Percentiles rank a stretch among this genome's conserved stretches.
phyloP scores from a whole-genome alignment of 2,329 filamentous ascomycete genomes.

The Xylariaceae sp. region DNA sequence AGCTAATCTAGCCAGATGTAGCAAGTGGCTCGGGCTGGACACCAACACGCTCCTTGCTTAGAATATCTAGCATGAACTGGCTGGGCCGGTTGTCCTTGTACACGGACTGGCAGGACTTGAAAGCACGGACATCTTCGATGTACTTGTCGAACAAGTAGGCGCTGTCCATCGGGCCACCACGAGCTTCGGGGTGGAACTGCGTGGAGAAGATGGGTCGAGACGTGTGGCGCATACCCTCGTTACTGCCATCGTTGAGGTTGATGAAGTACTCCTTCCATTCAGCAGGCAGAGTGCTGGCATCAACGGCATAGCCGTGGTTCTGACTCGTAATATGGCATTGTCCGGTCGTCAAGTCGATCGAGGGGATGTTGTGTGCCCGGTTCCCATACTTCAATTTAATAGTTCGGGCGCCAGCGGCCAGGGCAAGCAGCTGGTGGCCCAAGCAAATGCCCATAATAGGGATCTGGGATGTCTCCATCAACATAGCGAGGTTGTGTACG shows the following conservation, averaged over 20 bases:
- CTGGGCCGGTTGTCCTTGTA: slow-evolving; percentile 86
- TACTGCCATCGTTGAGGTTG: slow-evolving; percentile 96
- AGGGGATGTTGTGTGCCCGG: slow-evolving; percentile 97
- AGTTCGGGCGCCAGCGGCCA: slow-evolving; percentile 83
- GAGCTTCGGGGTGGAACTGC: slow-evolving; percentile 98
- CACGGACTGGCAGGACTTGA: slow-evolving; percentile 78
- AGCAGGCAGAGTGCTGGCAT: slow-evolving; percentile 72
- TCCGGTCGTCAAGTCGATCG: slow-evolving; percentile 88
- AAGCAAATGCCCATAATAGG: slow-evolving; percentile 98
- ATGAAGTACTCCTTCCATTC: slow-evolving; percentile 99
- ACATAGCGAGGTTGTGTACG: slow-evolving; percentile 83
- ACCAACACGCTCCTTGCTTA: slow-evolving; percentile 92
- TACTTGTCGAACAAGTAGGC: slow-evolving; percentile 97
- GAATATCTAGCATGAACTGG: slow-evolving; percentile 82
- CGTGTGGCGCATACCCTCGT: slow-evolving; percentile 95
- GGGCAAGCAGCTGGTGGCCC: slow-evolving; percentile 90
- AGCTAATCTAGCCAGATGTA: slow-evolving; percentile 38
- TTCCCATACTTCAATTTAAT: slow-evolving; percentile 99
- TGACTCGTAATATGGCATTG: slow-evolving; percentile 98
- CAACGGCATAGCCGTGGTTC: slow-evolving; percentile 97
- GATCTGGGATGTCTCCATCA: slow-evolving; percentile 88
- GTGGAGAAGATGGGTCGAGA: slow-evolving; percentile 96
- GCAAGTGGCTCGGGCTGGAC: slow-evolving; percentile 68
- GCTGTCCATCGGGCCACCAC: slow-evolving; percentile 94
- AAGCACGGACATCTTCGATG: slow-evolving; percentile 81